Conservation (phyloP, 2,329 filamentous ascomycete species). For the Cladosporium phlei region DNA sequence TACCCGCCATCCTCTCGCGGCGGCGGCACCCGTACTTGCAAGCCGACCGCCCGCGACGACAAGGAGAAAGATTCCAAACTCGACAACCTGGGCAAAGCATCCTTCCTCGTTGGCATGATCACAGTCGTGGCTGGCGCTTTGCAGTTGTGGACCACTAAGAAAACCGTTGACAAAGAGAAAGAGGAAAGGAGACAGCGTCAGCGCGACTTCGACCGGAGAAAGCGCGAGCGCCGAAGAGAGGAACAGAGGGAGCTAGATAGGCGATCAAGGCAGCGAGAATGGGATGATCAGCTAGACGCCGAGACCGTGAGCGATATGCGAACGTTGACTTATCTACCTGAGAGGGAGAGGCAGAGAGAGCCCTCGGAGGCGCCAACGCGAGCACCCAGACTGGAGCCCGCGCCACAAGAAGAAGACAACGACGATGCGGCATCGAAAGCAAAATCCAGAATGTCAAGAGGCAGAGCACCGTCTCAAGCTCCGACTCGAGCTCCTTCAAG, state of each 20-base stretch:
- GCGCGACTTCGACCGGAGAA: constrained; percentile 14
- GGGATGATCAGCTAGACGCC: constrained; percentile 5
- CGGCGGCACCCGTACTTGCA: constrained; percentile 7
- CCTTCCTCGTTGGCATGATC: constrained; percentile 15
- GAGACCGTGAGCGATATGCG: constrained; percentile 12
- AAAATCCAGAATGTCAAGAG: constrained; percentile 2
- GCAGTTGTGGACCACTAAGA: constrained; percentile 16
- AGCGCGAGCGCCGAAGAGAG: constrained; percentile 12
- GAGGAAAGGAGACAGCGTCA: constrained; percentile 8
- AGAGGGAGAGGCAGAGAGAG: constrained; percentile 6
- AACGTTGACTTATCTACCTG: constrained; percentile 11
- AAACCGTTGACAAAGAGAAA: constrained; percentile 13
- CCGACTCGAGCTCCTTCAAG: constrained; percentile 1
- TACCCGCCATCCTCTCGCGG: constrained; percentile 9
- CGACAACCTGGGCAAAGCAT: constrained; percentile 13
- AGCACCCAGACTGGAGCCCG: constrained; percentile 2
- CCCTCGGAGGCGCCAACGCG: constrained; percentile 10
- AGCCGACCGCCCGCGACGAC: not conserved
- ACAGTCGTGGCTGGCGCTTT: constrained; percentile 14
- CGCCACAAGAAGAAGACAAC: not conserved
- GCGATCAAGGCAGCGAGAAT: constrained; percentile 4
- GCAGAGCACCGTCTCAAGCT: constrained; percentile 3
- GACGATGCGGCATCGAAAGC: constrained; percentile 8
- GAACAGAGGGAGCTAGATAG: constrained; percentile 13
- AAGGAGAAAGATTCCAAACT: constrained; percentile 13